phyloP scores from a whole-genome alignment of 164 flowering plant genomes.

The Piper betle region DNA sequence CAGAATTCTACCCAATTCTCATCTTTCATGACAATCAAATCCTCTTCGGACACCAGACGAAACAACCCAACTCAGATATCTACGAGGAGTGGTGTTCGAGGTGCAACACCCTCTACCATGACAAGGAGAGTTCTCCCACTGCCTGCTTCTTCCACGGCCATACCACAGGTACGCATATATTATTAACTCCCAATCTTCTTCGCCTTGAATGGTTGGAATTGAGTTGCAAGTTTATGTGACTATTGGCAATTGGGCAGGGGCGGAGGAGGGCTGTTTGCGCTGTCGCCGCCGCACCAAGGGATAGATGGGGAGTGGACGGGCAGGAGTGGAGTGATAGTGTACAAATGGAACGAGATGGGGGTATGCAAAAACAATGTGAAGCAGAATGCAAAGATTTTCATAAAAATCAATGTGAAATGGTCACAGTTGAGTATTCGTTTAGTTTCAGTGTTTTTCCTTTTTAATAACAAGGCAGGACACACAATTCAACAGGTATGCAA shows the following conservation, averaged over 20 bases:
- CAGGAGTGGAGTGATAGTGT: conserved; percentile 53
- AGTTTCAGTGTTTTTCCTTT: too few relatives aligned
- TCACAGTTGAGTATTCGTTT: too few relatives aligned
- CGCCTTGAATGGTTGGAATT: background rate
- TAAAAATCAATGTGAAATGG: too few relatives aligned
- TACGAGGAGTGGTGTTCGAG: conserved; percentile 36
- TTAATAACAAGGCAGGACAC: too few relatives aligned
- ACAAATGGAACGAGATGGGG: conserved; percentile 55
- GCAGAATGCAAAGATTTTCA: too few relatives aligned
- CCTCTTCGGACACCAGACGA: background rate
- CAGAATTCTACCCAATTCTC: too few relatives aligned
- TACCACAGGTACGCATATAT: conserved; percentile 26
- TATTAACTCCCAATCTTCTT: background rate
- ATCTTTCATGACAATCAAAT: conserved; percentile 1
- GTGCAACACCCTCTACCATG: conserved; percentile 42
- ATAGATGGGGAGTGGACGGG: conserved; percentile 76
- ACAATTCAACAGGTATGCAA: too few relatives aligned
- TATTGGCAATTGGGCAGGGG: conserved; percentile 21
- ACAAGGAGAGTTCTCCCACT: conserved; percentile 36
- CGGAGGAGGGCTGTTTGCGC: conserved; percentile 47
- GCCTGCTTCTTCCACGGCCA: conserved; percentile 71
- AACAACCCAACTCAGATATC: conserved; percentile 2
- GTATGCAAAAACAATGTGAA: conserved; percentile 12
- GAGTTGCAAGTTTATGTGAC: background rate
- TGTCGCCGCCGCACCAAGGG: conserved; percentile 75